Conservation (phyloP, 2,329 filamentous ascomycete genomes). For the Alternaria postmessia region DNA sequence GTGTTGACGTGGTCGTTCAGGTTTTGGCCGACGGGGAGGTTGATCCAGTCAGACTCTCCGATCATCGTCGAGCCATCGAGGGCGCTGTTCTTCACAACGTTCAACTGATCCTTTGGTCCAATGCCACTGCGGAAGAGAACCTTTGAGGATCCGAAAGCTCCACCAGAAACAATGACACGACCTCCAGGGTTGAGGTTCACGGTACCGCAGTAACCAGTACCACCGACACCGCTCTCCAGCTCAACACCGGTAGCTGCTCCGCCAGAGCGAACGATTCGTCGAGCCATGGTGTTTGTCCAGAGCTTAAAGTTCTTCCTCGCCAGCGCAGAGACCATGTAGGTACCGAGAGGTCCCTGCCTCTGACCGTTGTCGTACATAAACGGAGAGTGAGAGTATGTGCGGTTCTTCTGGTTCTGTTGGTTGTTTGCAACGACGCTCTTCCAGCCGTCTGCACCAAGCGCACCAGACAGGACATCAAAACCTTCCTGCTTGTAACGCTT, state of each 20-base stretch:
- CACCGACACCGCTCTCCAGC: slow-evolving; percentile 67
- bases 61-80: slow-evolving; percentile 55
- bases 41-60: slow-evolving; percentile 57
- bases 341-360: slow-evolving; percentile 73
- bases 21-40: slow-evolving; percentile 61
- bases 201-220: slow-evolving; percentile 63
- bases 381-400: slow-evolving; percentile 68
- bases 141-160: slow-evolving; percentile 74
- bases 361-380: slow-evolving; percentile 74
- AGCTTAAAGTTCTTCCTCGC: slow-evolving; percentile 71
- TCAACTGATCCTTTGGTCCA: slow-evolving; percentile 63
- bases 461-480: slow-evolving; percentile 68
- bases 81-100: slow-evolving; percentile 54
- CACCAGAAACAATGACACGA: slow-evolving; percentile 72
- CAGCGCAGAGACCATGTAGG: slow-evolving; percentile 71
- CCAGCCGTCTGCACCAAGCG: slow-evolving; percentile 69
- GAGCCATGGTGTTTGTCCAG: slow-evolving; percentile 71
- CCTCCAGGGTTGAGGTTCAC: slow-evolving; percentile 68
- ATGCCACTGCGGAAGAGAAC: slow-evolving; percentile 75
- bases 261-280: slow-evolving; percentile 69
- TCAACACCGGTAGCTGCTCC: slow-evolving; percentile 72
- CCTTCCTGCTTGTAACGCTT: slow-evolving; percentile 72
- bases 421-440: slow-evolving; percentile 67
- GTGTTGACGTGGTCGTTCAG: slow-evolving; percentile 66
- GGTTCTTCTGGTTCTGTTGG: slow-evolving; percentile 69